Evolutionary conservation across 2,329 filamentous ascomycete species (phyloP), one percentile per base, ranked within the genome.

Genomic region (Aspergillus luchuensis): DNA sequence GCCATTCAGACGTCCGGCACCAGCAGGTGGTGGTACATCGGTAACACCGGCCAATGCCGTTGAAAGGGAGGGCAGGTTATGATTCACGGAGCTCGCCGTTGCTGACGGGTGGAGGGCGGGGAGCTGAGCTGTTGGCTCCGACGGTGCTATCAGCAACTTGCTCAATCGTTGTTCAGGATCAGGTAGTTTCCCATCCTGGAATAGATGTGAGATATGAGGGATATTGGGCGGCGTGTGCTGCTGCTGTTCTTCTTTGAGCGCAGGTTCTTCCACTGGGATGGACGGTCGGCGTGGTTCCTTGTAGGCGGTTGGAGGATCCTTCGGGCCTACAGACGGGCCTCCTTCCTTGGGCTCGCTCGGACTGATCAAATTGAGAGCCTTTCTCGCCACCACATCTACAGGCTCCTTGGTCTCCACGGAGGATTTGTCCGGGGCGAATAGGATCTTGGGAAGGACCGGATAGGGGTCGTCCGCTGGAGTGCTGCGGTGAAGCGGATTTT

Each of bases 401-500:
- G 41, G 17, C n/a, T 23, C 41, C 41, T 21, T 45, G 25, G 15
- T n/a, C 8, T 50, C 47, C 47, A 28, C 7, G 17, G 8, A 28
- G 2, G 47, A 76, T 57, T 76, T 72, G 58, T 78, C 79, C 2
- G 76, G 78, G 21, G 82, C 80, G 45, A 75, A 78, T 25, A n/a
- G n/a, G 8, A 43, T 15, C n/a, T 39, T 50, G 10, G 23, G 48
- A 15, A 25, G 43, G 13, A 30, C 17, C 6, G 72, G 39, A 19
- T 23, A n/a, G 39, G 5, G 28, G 7, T 56, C 53, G 3, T 56
- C 53, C 23, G 17, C 10, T 7, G 8, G 72, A 2, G 75, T 49
- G 25, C 19, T 41, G 5, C 17, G 25, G n/a, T 52, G 39, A 56
- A 90, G 78, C 21, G 84, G 81, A 65, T 81, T 73, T 63, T 79